phyloP scores from a whole-genome alignment of 2,329 filamentous ascomycete species.

The Cladosporium sp. region DNA sequence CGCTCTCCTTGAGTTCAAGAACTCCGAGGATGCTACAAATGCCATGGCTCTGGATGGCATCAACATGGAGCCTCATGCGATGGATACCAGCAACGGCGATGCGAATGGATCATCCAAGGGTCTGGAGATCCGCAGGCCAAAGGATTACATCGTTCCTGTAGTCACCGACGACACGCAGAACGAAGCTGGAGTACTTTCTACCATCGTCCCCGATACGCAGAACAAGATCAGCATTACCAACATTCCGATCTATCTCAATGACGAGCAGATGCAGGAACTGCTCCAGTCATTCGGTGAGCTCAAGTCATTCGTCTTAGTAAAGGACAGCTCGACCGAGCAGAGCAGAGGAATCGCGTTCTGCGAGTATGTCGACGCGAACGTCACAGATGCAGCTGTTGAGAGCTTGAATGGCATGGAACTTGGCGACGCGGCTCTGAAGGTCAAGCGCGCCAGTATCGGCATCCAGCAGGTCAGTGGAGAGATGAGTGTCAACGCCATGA shows the following conservation, averaged over 20 bases:
- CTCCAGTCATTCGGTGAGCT: conserved; percentile 88
- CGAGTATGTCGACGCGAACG: conserved; percentile 77
- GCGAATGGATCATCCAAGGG: conserved; percentile 57
- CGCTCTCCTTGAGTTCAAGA: conserved; percentile 88
- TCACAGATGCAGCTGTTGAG: conserved; percentile 83
- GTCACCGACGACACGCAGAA: conserved; percentile 71
- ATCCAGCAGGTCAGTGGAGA: conserved; percentile 93
- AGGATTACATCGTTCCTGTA: conserved; percentile 93
- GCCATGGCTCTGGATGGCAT: conserved; percentile 88
- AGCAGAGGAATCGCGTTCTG: conserved; percentile 89
- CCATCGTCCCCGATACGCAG: conserved; percentile 81
- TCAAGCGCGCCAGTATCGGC: conserved; percentile 86
- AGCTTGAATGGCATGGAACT: conserved; percentile 92
- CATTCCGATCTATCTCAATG: conserved; percentile 81
- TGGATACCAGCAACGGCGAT: conserved; percentile 50
- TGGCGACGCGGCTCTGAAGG: conserved; percentile 80
- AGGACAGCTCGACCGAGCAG: conserved; percentile 80
- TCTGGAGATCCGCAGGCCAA: conserved; percentile 79
- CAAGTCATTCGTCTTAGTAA: conserved; percentile 87
- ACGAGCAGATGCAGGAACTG: conserved; percentile 89
- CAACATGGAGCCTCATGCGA: conserved; percentile 71
- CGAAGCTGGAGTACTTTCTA: conserved; percentile 75
- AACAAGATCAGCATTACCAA: conserved; percentile 95
- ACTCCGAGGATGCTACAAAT: conserved; percentile 82
- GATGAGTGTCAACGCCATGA: conserved; percentile 97